Percentiles rank a stretch among this genome's conserved stretches.
phyloP scores from a whole-genome alignment of 225 moss, liverwort and hornwort species.

The Sphagnum contortum region DNA sequence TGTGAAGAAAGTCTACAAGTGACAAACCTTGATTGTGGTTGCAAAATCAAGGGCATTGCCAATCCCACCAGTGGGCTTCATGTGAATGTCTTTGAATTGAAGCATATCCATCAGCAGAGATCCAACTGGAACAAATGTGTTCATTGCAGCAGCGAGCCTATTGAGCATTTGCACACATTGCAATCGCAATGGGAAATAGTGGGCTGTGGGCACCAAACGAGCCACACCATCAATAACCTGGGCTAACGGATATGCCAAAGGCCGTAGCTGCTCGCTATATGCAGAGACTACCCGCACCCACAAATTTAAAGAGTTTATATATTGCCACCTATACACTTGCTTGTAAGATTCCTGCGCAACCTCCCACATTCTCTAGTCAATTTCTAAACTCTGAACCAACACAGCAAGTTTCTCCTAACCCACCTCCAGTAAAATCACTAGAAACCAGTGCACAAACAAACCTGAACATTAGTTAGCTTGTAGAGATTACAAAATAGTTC shows the following conservation, averaged over 20 bases:
- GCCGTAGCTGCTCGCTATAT: slow-evolving; percentile 68
- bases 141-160: slow-evolving; percentile 51
- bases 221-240: slow-evolving; percentile 85
- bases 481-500: no score
- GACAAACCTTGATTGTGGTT: slow-evolving; percentile 54
- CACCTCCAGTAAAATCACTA: no score
- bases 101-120: slow-evolving; percentile 88
- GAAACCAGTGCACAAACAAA: no score
- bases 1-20: background rate
- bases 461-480: no score
- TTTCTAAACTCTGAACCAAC: no score
- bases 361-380: no score
- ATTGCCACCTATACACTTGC: slow-evolving; percentile 93
- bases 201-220: slow-evolving; percentile 68
- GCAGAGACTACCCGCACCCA: slow-evolving; percentile 80
- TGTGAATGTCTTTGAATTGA: slow-evolving; percentile 84
- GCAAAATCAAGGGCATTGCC: slow-evolving; percentile 73
- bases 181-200: slow-evolving; percentile 79
- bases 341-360: slow-evolving; percentile 74
- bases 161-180: slow-evolving; percentile 88
- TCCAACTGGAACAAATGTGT: slow-evolving; percentile 59
- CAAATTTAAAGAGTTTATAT: slow-evolving; percentile 75
- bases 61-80: slow-evolving; percentile 77
- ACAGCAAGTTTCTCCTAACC: no score
- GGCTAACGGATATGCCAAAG: slow-evolving; percentile 74